phyloP scores from a whole-genome alignment of 257 asterid species.

The Solanum gracilifrons region DNA sequence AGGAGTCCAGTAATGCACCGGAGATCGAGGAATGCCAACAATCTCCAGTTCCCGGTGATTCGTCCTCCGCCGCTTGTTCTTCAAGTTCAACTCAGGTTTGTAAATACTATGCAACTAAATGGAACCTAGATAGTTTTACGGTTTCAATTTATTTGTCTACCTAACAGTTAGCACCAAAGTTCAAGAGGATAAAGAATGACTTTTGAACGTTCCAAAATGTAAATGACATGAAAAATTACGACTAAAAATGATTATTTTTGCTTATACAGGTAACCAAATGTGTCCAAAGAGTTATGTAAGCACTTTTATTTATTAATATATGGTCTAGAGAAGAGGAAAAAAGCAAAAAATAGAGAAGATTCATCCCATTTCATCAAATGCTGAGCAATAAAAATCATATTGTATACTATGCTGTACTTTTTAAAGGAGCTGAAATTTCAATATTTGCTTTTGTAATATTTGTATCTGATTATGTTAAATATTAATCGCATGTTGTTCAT shows the following conservation, averaged over 20 bases:
- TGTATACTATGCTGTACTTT: background rate
- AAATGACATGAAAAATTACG: too few relatives aligned
- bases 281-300: too few relatives aligned
- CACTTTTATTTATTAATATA: too few relatives aligned
- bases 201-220: too few relatives aligned
- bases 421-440: background rate
- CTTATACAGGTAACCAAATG: too few relatives aligned
- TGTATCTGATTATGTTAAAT: background rate
- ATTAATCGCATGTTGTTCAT: background rate
- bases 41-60: background rate
- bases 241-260: too few relatives aligned
- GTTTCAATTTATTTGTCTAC: background rate
- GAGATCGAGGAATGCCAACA: background rate
- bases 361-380: too few relatives aligned
- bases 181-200: too few relatives aligned
- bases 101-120: background rate
- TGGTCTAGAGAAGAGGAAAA: too few relatives aligned
- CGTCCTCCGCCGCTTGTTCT: background rate
- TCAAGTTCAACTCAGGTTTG: background rate
- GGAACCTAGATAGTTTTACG: accelerated
- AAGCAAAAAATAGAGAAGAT: too few relatives aligned
- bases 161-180: too few relatives aligned
- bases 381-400: too few relatives aligned
- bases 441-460: background rate
- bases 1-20: background rate